Conservation (phyloP, 2,329 filamentous ascomycete genomes). For the Pseudocercospora cruenta region DNA sequence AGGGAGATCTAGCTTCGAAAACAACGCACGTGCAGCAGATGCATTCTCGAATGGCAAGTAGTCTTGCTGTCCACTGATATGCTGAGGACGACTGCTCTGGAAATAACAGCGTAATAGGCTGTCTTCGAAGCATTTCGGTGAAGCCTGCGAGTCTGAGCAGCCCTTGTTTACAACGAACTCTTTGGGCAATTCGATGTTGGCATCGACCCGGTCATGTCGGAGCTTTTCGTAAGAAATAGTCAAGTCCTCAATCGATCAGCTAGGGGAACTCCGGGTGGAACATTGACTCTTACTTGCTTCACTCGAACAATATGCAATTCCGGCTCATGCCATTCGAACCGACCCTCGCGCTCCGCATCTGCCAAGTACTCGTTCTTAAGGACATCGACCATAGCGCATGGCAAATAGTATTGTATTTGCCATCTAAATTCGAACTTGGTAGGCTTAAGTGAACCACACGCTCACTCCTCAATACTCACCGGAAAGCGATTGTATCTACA, state of each 20-base stretch:
- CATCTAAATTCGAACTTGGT: neutral
- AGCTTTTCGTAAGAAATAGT: too few species aligned
- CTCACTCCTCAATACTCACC: too few species aligned
- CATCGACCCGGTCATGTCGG: too few species aligned
- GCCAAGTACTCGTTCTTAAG: neutral
- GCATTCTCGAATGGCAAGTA: constrained; percentile 19
- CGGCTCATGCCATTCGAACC: neutral
- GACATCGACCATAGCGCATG: neutral
- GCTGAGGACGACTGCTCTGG: constrained; percentile 20
- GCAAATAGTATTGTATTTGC: too few species aligned
- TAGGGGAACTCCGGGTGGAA: too few species aligned
- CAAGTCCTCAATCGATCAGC: too few species aligned
- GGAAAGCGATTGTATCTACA: too few species aligned
- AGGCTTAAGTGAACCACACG: neutral
- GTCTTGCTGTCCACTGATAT: constrained; percentile 23
- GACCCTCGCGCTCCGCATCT: neutral
- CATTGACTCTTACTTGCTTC: neutral
- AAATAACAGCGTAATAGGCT: constrained; percentile 16
- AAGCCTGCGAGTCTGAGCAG: too few species aligned
- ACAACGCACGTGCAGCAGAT: constrained; percentile 4
- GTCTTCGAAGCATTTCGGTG: too few species aligned
- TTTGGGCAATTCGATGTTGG: neutral
- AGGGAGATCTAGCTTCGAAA: constrained; percentile 20
- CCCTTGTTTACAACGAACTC: neutral
- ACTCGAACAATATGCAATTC: neutral